These are phyloP conservation scores for Saussurea involucrata DNA, from an alignment of 129 eudicot genomes.

Conservation along the genomic window DNA sequence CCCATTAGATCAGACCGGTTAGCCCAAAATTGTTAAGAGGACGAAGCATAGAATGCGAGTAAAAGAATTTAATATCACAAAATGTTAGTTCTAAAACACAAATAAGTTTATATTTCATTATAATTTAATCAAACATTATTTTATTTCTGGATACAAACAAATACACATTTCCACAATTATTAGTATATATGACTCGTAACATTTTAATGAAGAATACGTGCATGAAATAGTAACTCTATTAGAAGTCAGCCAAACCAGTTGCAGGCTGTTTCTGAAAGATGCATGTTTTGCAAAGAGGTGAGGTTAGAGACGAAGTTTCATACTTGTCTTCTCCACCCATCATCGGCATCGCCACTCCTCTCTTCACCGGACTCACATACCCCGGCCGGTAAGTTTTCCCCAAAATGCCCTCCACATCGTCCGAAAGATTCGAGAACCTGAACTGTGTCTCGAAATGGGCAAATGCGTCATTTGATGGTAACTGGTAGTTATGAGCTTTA, in stretches of 20 bases:
- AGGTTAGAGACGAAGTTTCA: slow-evolving; percentile 39
- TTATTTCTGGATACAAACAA: too few species aligned
- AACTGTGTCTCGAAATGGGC: slow-evolving; percentile 68
- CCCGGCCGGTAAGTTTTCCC: slow-evolving; percentile 56
- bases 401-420: slow-evolving; percentile 55
- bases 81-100: not conserved
- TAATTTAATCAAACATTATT: not conserved
- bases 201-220: not conserved
- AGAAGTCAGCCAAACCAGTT: slow-evolving; percentile 6
- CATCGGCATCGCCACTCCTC: slow-evolving; percentile 59
- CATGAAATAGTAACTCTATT: not conserved
- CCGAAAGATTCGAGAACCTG: slow-evolving; percentile 36
- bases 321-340: slow-evolving; percentile 75
- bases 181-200: not conserved
- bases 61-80: not conserved
- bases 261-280: slow-evolving; percentile 30
- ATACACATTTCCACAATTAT: not conserved
- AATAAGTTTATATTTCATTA: not conserved
- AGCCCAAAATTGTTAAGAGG: too few species aligned
- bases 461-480: slow-evolving; percentile 53
- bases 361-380: slow-evolving; percentile 45
- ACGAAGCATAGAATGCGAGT: too few species aligned
- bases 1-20: too few species aligned
- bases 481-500: slow-evolving; percentile 55
- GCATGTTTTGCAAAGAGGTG: slow-evolving; percentile 46